Percentiles rank a stretch among this genome's conserved stretches.
Conservation (phyloP, 805 yeast genomes). For the Kuraishia capsulata region DNA sequence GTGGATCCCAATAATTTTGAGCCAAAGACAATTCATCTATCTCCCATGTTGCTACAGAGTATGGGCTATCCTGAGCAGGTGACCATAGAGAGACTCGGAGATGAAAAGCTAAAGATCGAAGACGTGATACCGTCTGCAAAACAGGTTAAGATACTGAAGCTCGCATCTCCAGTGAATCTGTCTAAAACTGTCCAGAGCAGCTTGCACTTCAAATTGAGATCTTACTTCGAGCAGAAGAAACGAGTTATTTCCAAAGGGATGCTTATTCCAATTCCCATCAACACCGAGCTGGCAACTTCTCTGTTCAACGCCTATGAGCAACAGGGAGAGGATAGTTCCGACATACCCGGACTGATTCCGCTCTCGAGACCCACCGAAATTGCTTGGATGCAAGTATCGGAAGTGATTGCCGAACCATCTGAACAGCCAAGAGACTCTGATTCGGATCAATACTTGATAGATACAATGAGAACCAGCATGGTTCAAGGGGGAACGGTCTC, state of each 20-base stretch:
- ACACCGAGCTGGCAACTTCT: conserved; percentile 54
- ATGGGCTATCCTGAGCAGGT: conserved; percentile 26
- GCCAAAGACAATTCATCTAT: conserved; percentile 35
- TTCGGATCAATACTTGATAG: conserved; percentile 43
- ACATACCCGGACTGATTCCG: conserved; percentile 35
- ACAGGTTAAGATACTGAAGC: conserved; percentile 55
- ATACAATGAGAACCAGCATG: conserved; percentile 60
- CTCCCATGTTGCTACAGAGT: conserved; percentile 54
- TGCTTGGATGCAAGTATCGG: conserved; percentile 78
- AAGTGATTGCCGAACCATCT: conserved; percentile 27
- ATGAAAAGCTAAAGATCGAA: conserved; percentile 12
- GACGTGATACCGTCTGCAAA: conserved; percentile 39
- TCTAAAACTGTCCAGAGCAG: conserved; percentile 54
- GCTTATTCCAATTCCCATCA: conserved; percentile 69
- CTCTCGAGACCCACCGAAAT: conserved; percentile 58
- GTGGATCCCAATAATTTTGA: conserved; percentile 50
- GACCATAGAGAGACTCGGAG: conserved; percentile 3
- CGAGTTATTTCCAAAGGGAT: conserved; percentile 62
- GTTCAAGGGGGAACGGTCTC: conserved; percentile 55
- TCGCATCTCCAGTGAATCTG: conserved; percentile 61
- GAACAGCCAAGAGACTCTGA: neutral
- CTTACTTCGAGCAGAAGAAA: conserved; percentile 45
- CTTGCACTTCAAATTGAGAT: conserved; percentile 51
- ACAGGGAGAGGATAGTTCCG: conserved; percentile 6
- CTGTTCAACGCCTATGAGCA: conserved; percentile 29